Evolutionary conservation across 345 rosid species (phyloP).

Genomic region (Mercurialis annua): DNA sequence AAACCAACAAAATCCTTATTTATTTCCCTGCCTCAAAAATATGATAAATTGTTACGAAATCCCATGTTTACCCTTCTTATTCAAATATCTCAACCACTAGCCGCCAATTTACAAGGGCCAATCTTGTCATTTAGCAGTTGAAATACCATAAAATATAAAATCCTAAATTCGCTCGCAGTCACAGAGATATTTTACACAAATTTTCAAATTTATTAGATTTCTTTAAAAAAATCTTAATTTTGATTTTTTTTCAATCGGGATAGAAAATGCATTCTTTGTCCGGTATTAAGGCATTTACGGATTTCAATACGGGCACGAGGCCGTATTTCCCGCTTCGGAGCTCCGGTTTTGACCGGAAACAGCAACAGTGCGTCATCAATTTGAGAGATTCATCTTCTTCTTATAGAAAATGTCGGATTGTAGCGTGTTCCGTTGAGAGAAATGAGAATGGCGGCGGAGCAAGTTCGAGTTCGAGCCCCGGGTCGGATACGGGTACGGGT

Average conservation of each 20-base stretch:
- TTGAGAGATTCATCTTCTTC: constrained; percentile 11
- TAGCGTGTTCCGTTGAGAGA: constrained; percentile 37
- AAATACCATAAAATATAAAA: background rate
- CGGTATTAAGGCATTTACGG: constrained; percentile 33
- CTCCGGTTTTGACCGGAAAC: constrained; percentile 7
- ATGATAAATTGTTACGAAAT: background rate
- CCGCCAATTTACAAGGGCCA: background rate
- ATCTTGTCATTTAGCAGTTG: background rate
- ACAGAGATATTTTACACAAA: background rate
- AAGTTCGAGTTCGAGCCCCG: constrained; percentile 32
- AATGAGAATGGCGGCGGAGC: constrained; percentile 33
- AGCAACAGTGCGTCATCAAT: background rate
- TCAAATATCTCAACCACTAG: no score
- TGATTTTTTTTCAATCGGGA: background rate
- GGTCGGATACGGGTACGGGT: constrained; percentile 19
- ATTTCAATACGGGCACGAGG: constrained; percentile 26
- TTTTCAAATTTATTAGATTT: background rate
- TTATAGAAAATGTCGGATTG: constrained; percentile 17
- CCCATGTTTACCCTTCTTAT: background rate
- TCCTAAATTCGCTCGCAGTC: constrained; percentile 13
- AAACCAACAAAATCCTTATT: background rate
- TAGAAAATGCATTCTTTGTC: constrained; percentile 39
- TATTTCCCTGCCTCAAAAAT: background rate
- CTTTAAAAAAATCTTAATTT: background rate
- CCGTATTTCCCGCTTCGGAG: constrained; percentile 17